phyloP scores from a whole-genome alignment of 2,329 filamentous ascomycete species.

The Cercospora citrullina region DNA sequence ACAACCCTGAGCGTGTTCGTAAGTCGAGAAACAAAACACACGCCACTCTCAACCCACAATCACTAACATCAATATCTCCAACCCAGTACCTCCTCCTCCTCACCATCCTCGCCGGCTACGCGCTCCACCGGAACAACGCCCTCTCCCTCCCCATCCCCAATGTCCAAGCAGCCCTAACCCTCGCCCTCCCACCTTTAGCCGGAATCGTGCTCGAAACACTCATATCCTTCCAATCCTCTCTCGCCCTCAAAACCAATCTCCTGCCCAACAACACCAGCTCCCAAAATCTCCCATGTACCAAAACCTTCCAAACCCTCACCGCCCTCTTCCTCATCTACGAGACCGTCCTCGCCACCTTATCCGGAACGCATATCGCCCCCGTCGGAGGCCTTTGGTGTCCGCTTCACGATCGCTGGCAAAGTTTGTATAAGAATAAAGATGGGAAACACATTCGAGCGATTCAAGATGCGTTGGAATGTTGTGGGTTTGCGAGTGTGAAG shows the following conservation, averaged over 20 bases:
- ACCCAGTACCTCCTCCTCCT: conserved; percentile 45
- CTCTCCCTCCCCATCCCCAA: conserved; percentile 48
- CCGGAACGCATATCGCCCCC: conserved; percentile 46
- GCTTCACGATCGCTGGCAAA: conserved; percentile 59
- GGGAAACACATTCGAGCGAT: conserved; percentile 56
- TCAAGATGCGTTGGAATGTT: conserved; percentile 67
- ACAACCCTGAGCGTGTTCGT: conserved; percentile 43
- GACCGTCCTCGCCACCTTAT: conserved; percentile 48
- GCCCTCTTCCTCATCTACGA: conserved; percentile 44
- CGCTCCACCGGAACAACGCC: conserved; percentile 34
- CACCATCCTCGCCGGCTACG: conserved; percentile 44
- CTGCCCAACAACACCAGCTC: background rate
- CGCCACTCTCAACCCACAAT: background rate
- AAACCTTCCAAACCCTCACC: conserved; percentile 39
- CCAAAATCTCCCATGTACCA: conserved; percentile 26
- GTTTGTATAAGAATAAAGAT: conserved; percentile 56
- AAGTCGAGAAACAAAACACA: conserved; percentile 15
- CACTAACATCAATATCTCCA: background rate
- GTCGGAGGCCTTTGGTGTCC: conserved; percentile 51
- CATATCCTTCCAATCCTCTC: conserved; percentile 39
- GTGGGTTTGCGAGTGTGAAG: conserved; percentile 58
- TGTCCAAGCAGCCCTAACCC: conserved; percentile 43
- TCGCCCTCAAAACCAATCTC: conserved; percentile 27
- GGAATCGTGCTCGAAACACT: conserved; percentile 46
- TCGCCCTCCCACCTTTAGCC: conserved; percentile 46